These are phyloP conservation scores for Penicillium sp. DNA, from an alignment of 2,329 filamentous ascomycete genomes.

Conservation along the genomic window DNA sequence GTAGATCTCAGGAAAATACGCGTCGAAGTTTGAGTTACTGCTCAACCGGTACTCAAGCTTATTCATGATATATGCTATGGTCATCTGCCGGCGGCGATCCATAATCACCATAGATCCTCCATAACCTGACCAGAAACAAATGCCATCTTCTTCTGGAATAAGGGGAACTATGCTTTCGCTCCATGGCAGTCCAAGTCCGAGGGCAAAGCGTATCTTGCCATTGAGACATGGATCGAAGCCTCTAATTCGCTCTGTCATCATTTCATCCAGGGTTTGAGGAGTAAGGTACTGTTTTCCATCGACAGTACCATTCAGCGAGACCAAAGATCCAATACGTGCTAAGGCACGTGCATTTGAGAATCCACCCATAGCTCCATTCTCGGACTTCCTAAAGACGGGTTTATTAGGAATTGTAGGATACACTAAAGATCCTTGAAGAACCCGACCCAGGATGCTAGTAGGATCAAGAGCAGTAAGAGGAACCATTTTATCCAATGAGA, in stretches of 20 bases:
- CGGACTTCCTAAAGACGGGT: conserved; percentile 11
- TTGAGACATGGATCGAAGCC: background rate
- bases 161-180: background rate
- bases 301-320: conserved; percentile 15
- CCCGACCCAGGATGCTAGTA: conserved; percentile 6
- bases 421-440: background rate
- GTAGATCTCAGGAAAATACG: background rate
- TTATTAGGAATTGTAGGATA: background rate
- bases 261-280: conserved; percentile 11
- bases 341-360: conserved; percentile 14
- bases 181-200: background rate
- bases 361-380: conserved; percentile 5
- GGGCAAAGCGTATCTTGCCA: background rate
- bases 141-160: background rate
- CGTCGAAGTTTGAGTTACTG: background rate
- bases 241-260: background rate
- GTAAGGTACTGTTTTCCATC: conserved; percentile 12
- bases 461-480: conserved; percentile 4
- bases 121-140: conserved; percentile 20
- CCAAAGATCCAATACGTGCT: conserved; percentile 5
- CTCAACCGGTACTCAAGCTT: conserved; percentile 15
- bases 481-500: background rate
- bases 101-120: conserved; percentile 19
- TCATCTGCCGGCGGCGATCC: conserved; percentile 17
- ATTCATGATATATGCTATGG: conserved; percentile 20